Evolutionary conservation across 2,329 filamentous ascomycete species (phyloP), one percentile per base, ranked within the genome.

Genomic region (Didymella pomorum): DNA sequence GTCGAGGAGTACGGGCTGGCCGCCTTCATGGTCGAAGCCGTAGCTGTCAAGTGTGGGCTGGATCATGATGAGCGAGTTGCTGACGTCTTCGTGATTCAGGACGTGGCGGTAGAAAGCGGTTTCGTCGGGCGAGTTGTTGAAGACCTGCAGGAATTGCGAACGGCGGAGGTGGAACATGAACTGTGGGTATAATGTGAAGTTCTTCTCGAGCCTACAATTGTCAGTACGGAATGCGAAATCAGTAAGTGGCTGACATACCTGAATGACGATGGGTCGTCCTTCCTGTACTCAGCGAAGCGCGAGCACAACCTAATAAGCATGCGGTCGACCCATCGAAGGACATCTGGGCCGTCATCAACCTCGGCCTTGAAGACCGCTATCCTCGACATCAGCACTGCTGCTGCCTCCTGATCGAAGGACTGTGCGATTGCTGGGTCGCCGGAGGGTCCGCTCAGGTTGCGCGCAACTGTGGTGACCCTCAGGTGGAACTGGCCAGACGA

Each of bases 131-230:
- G 94, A 98, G 79, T 98, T 99, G 83, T 99, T 99, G 86, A 99
- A 99, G 56, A 99, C 93, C 75, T 99, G 95, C 65, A 99, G 80
- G 83, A 99, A 99, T 78, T 98, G 95, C 79, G 93, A 97, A 78
- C 95, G 88, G 69, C 95, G 90, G 61, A 99, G 85, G 78, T 99
- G 95, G 84, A 99, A 99, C 95, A 99, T 99, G 81, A 99, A 99
- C 76, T 99, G 95, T 25, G 95, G 95, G 74, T 99, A 99, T 16
- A 99, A 85, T 0, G 94, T 98, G 75, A 99, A 99, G 82, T 99
- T 99, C 87, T 97, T 97, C 79, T 99, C 95, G 35, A 79, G 75
- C 48, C 76, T 76, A 43, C 16, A 21, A 45, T 20, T 3, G 46
- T 71, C 50, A 71, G 68, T 96, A 79, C 8, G 4, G n/a, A 3